These are phyloP conservation scores for Dioszegia aurantiaca DNA, from an alignment of 768 basidiomycete genomes.

Conservation along the genomic window DNA sequence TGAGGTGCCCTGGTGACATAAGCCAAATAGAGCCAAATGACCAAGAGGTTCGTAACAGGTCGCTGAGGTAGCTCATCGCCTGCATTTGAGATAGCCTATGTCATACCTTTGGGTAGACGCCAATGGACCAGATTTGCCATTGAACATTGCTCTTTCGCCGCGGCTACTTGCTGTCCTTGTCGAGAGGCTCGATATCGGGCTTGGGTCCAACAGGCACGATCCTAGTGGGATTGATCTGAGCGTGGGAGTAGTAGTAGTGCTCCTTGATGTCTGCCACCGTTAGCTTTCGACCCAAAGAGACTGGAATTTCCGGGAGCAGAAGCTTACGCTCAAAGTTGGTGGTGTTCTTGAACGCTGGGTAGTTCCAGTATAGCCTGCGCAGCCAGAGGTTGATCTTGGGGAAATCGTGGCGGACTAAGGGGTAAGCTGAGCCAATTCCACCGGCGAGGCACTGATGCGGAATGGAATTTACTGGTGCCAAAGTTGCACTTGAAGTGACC, in stretches of 20 bases:
- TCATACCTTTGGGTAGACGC: too few species aligned
- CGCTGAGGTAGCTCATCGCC: too few species aligned
- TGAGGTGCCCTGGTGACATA: too few species aligned
- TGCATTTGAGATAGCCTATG: too few species aligned
- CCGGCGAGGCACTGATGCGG: conserved; percentile 49
- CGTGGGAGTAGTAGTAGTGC: conserved; percentile 52
- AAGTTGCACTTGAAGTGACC: conserved; percentile 94
- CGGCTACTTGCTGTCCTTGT: conserved; percentile 12
- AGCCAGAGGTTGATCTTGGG: conserved; percentile 78
- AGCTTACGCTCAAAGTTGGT: conserved; percentile 79
- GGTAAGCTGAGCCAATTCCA: neutral
- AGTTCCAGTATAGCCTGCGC: conserved; percentile 86
- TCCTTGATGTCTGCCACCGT: conserved; percentile 47
- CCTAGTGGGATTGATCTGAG: conserved; percentile 72
- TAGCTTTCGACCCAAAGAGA: conserved; percentile 54
- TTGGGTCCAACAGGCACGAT: conserved; percentile 74
- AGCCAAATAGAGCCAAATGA: too few species aligned
- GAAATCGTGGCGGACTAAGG: conserved; percentile 70
- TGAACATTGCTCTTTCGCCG: neutral
- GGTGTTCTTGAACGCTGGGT: conserved; percentile 77
- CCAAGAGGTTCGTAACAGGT: too few species aligned
- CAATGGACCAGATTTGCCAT: too few species aligned
- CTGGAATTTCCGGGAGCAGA: too few species aligned
- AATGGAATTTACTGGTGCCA: conserved; percentile 55
- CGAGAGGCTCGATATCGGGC: conserved; percentile 63